phyloP scores from a whole-genome alignment of 2,329 filamentous ascomycete species.

The Aureobasidium sp. region DNA sequence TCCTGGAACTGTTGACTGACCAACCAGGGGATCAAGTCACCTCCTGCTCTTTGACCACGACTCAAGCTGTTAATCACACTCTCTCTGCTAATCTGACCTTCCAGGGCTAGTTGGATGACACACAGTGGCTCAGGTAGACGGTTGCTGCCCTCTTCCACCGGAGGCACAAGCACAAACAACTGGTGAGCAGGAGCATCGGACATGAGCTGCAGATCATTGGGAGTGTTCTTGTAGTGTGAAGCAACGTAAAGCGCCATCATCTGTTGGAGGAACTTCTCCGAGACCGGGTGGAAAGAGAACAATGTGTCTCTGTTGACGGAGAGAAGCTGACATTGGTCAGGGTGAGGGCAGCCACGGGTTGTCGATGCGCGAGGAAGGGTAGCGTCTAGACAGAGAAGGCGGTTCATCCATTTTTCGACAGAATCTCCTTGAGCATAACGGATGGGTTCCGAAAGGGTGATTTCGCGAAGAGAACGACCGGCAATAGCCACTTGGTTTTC shows the following conservation, averaged over 20 bases:
- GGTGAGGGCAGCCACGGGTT: conserved; percentile 78
- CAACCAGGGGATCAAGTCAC: conserved; percentile 94
- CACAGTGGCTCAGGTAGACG: conserved; percentile 87
- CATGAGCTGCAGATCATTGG: conserved; percentile 97
- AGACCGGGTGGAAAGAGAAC: conserved; percentile 95
- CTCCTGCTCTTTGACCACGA: conserved; percentile 79
- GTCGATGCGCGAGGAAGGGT: conserved; percentile 74
- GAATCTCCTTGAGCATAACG: conserved; percentile 84
- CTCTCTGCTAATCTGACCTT: conserved; percentile 89
- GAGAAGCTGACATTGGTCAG: conserved; percentile 82
- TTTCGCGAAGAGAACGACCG: conserved; percentile 80
- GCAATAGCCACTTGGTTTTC: conserved; percentile 52
- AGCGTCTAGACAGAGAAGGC: conserved; percentile 85
- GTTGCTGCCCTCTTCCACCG: conserved; percentile 67
- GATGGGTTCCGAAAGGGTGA: conserved; percentile 88
- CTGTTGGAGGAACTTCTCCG: conserved; percentile 93
- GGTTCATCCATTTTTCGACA: conserved; percentile 96
- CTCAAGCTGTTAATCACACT: conserved; percentile 87
- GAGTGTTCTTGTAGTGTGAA: conserved; percentile 96
- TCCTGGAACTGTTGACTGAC: conserved; percentile 98
- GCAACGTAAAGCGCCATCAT: conserved; percentile 98
- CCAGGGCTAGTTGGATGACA: conserved; percentile 87
- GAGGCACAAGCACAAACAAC: conserved; percentile 86
- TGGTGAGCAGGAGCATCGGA: conserved; percentile 96
- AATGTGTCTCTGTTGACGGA: conserved; percentile 94